These are phyloP conservation scores for Endoconidiophora laricicola DNA, from an alignment of 2,329 filamentous ascomycete species.

Conservation along the genomic window DNA sequence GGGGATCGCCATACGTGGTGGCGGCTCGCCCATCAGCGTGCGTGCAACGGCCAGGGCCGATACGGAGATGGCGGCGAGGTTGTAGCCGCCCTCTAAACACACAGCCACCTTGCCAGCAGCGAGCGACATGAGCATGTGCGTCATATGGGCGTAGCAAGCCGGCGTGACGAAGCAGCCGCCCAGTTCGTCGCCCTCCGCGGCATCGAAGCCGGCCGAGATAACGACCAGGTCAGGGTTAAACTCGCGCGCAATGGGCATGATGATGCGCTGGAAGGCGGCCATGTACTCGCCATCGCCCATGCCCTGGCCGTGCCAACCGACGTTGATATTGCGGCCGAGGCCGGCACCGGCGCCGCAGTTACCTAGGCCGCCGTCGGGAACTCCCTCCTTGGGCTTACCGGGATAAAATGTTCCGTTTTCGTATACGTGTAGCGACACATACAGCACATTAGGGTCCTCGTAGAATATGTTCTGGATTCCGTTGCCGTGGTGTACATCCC, in stretches of 20 bases:
- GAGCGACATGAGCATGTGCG: constrained; percentile 94
- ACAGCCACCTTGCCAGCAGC: constrained; percentile 80
- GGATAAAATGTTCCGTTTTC: constrained; percentile 76
- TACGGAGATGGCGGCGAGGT: constrained; percentile 77
- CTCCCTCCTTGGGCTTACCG: constrained; percentile 39
- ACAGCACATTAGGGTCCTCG: constrained; percentile 81
- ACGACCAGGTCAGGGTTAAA: constrained; percentile 92
- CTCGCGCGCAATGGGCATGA: constrained; percentile 90
- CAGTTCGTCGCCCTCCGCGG: constrained; percentile 80
- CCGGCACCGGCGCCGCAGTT: constrained; percentile 40
- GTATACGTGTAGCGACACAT: constrained; percentile 89
- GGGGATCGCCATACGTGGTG: constrained; percentile 41
- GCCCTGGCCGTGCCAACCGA: constrained; percentile 49
- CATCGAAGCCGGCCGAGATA: constrained; percentile 90
- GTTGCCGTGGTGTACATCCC: constrained; percentile 73
- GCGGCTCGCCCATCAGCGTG: constrained; percentile 90
- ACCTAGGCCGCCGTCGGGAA: constrained; percentile 43
- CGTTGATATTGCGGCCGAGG: constrained; percentile 47
- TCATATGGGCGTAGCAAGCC: constrained; percentile 92
- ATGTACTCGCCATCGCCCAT: constrained; percentile 98
- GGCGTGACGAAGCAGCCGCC: constrained; percentile 88
- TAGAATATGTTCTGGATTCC: constrained; percentile 96
- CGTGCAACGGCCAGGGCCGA: constrained; percentile 82
- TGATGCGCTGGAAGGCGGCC: constrained; percentile 84
- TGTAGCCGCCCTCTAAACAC: constrained; percentile 91